phyloP scores from a whole-genome alignment of 169 alveolate genomes.

The Miamiensis avidus region DNA sequence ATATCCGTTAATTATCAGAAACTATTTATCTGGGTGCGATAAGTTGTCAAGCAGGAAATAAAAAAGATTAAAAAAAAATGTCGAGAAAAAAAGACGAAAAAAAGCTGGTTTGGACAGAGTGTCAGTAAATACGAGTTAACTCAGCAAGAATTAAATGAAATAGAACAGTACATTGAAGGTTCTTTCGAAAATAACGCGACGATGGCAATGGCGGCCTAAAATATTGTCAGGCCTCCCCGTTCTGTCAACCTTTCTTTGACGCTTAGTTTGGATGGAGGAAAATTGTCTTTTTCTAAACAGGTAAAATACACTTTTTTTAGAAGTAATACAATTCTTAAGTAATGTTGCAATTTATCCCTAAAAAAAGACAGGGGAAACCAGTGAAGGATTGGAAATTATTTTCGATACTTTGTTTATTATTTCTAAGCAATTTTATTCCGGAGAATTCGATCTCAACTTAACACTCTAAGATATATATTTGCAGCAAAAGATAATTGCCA shows the following conservation, averaged over 20 bases:
- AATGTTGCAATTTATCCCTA: too few species aligned
- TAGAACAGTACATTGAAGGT: neutral
- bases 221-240: neutral
- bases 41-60: neutral
- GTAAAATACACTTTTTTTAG: neutral
- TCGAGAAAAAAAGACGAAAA: constrained; percentile 15
- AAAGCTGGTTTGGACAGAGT: neutral
- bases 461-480: too few species aligned
- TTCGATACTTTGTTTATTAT: too few species aligned
- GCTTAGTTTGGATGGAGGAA: neutral
- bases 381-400: too few species aligned
- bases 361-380: too few species aligned
- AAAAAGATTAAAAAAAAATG: constrained; percentile 11
- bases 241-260: neutral
- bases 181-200: neutral
- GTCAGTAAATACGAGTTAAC: neutral
- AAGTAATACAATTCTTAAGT: too few species aligned
- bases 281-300: neutral
- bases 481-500: too few species aligned
- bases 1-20: constrained; percentile 1
- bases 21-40: constrained; percentile 22
- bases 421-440: too few species aligned
- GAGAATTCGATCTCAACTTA: too few species aligned
- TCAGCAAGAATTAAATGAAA: neutral
- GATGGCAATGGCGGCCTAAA: neutral